phyloP scores from a whole-genome alignment of 2,329 filamentous ascomycete genomes.

The Bisporella sp. region DNA sequence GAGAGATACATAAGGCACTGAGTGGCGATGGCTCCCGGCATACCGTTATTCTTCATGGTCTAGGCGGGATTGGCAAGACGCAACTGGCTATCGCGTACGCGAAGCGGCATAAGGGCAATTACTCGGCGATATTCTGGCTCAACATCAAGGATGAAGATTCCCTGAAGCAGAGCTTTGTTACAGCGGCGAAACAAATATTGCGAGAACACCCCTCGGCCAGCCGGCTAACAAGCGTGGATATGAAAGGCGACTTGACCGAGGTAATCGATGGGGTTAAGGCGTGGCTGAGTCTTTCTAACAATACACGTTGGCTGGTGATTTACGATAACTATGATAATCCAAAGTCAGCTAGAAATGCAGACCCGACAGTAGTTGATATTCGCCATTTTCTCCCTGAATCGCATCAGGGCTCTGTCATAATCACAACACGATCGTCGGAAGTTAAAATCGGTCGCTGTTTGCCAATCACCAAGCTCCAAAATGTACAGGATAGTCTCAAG shows the following conservation, averaged over 20 bases:
- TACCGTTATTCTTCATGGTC: background rate
- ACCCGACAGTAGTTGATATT: background rate
- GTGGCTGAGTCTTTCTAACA: slow-evolving; percentile 2
- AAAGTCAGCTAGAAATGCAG: background rate
- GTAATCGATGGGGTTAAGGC: slow-evolving; percentile 3
- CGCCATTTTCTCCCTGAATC: slow-evolving; percentile 2
- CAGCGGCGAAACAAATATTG: background rate
- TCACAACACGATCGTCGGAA: background rate
- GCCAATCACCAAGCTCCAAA: slow-evolving; percentile 4
- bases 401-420: slow-evolving; percentile 3
- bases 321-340: background rate
- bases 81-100: background rate
- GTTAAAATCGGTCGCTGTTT: background rate
- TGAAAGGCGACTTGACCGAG: background rate
- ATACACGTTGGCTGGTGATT: background rate
- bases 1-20: slow-evolving; percentile 21
- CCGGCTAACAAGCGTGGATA: background rate
- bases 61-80: no score
- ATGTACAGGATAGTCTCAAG: slow-evolving; percentile 3
- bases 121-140: slow-evolving; percentile 11
- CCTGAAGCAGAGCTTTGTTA: slow-evolving; percentile 22
- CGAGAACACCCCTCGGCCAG: background rate
- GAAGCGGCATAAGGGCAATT: slow-evolving; percentile 6
- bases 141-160: slow-evolving; percentile 10
- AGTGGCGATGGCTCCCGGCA: slow-evolving; percentile 9